phyloP scores from a whole-genome alignment of 306 rosid genomes.

The Quercus gilva region DNA sequence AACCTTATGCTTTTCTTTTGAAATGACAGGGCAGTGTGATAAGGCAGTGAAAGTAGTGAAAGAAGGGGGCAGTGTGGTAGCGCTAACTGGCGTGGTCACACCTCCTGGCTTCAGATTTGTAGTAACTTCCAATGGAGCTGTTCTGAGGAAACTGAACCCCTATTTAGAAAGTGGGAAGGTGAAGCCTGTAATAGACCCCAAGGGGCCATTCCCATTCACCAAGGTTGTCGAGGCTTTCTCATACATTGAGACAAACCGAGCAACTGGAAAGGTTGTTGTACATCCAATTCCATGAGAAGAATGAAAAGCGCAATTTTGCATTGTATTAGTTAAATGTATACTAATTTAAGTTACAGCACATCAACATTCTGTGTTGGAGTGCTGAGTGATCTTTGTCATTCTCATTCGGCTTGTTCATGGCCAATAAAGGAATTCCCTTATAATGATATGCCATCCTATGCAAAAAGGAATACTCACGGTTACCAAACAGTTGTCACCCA shows the following conservation, averaged over 20 bases:
- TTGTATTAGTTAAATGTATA: not conserved
- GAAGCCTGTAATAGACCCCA: conserved; percentile 79
- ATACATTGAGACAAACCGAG: conserved; percentile 72
- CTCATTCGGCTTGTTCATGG: not conserved
- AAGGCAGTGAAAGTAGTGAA: conserved; percentile 82
- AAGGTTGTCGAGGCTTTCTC: conserved; percentile 93
- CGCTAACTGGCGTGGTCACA: conserved; percentile 80
- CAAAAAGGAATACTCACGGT: too few relatives aligned
- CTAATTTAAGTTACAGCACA: too few relatives aligned
- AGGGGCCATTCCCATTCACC: conserved; percentile 74
- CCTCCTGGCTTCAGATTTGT: conserved; percentile 98
- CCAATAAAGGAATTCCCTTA: not conserved
- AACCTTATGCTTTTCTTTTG: not conserved
- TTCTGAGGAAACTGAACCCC: conserved; percentile 78
- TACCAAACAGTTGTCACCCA: too few relatives aligned
- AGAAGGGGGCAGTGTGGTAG: conserved; percentile 93
- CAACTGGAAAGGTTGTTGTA: conserved; percentile 78
- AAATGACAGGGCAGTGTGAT: conserved; percentile 80
- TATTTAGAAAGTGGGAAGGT: conserved; percentile 85
- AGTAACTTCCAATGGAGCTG: conserved; percentile 81
- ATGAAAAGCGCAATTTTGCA: conserved; percentile 27
- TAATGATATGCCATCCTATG: too few relatives aligned
- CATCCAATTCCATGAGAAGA: conserved; percentile 68
- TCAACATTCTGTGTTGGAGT: not conserved
- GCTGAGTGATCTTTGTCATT: not conserved